Percentiles rank a stretch among this genome's conserved stretches.
Evolutionary conservation across 768 basidiomycete genomes (phyloP).

Genomic region (Agaricus blazei): DNA sequence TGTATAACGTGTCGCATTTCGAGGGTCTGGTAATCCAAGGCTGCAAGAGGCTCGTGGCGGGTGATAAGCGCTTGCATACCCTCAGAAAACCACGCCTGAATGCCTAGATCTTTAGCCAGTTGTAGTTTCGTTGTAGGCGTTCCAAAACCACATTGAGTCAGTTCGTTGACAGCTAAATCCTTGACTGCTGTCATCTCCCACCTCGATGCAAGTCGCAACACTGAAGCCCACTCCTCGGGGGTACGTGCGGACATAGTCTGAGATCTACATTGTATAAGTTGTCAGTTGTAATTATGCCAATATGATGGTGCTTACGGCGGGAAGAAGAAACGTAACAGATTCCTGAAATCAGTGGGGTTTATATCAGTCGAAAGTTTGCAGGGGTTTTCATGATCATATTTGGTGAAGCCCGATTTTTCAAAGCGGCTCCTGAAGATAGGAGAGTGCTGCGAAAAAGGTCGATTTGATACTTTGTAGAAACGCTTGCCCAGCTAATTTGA

Average conservation of each 20-base stretch:
- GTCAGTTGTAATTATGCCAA: background rate
- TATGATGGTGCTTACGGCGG: background rate
- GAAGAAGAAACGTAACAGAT: constrained; percentile 2
- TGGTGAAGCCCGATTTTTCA: background rate
- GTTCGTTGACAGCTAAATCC: background rate
- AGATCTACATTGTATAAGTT: background rate
- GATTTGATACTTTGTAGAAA: constrained; percentile 2
- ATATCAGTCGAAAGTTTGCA: background rate
- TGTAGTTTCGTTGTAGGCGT: background rate
- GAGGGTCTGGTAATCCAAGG: background rate
- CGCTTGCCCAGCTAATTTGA: background rate
- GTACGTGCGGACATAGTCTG: background rate
- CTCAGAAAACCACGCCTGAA: constrained; percentile 2
- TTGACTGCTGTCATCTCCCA: constrained; percentile 2
- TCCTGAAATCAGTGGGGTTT: background rate
- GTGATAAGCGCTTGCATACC: background rate
- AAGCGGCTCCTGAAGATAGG: background rate
- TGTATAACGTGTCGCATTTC: background rate
- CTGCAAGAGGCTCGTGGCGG: background rate
- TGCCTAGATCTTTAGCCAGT: constrained; percentile 4
- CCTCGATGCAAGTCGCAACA: background rate
- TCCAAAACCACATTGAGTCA: background rate
- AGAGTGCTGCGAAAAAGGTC: constrained; percentile 3
- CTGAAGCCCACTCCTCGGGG: constrained; percentile 2
- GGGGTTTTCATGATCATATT: constrained; percentile 4